Evolutionary conservation across 2,329 filamentous ascomycete species (phyloP).

Genomic region (Claviceps purpurea): DNA sequence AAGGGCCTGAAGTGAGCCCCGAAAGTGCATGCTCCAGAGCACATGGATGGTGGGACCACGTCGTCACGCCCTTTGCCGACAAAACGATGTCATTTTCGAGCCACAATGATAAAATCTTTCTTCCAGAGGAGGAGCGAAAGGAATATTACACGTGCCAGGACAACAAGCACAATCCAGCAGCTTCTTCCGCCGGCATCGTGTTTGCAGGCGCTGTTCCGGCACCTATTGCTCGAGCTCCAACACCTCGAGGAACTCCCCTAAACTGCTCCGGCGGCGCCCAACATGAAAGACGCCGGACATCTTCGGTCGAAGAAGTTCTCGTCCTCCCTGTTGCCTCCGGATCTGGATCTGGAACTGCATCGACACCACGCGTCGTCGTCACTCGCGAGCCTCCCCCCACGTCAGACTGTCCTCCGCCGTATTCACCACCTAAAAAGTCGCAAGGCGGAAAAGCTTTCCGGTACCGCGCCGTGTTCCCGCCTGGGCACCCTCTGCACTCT

Average conservation of each 20-base stretch:
- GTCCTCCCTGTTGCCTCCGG: not conserved
- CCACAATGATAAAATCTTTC: constrained; percentile 20
- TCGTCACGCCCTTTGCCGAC: constrained; percentile 54
- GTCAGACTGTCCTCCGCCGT: constrained; percentile 38
- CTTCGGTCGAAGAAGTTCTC: not conserved
- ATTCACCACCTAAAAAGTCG: constrained; percentile 32
- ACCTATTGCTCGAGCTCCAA: constrained; percentile 24
- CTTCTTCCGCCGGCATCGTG: constrained; percentile 7
- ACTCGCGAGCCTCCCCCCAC: not conserved
- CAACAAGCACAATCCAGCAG: constrained; percentile 9
- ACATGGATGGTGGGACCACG: constrained; percentile 66
- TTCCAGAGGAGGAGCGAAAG: constrained; percentile 18
- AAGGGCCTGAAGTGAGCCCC: constrained; percentile 23
- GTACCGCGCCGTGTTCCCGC: constrained; percentile 46
- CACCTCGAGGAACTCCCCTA: constrained; percentile 21
- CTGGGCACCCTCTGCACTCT: constrained; percentile 31
- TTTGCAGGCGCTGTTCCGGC: constrained; percentile 13
- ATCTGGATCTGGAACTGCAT: not conserved
- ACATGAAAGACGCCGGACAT: not conserved
- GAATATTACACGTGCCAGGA: constrained; percentile 24
- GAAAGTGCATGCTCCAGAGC: constrained; percentile 44
- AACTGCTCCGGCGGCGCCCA: constrained; percentile 11
- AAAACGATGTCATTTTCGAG: constrained; percentile 30
- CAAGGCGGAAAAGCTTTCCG: constrained; percentile 25
- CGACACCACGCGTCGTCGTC: constrained; percentile 1